phyloP scores from a whole-genome alignment of 305 asterid species.

The Caryopteris hybrid region DNA sequence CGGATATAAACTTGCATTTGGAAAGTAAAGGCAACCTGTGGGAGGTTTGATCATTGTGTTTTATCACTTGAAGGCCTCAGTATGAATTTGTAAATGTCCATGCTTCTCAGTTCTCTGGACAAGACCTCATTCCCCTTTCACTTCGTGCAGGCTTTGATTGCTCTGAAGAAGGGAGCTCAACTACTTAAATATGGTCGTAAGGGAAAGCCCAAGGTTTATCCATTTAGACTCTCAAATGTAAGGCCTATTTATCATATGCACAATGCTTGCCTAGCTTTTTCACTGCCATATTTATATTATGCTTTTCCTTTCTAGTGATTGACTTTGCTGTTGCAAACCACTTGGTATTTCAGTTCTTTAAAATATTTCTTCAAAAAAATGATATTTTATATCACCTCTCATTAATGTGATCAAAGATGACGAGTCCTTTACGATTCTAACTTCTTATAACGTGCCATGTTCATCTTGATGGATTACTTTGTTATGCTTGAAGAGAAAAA shows the following conservation, averaged over 20 bases:
- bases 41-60: neutral
- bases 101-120: neutral
- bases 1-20: constrained; percentile 9
- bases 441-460: neutral
- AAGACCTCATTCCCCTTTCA: neutral
- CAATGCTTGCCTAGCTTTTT: constrained; percentile 1
- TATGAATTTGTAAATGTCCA: neutral
- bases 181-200: constrained; percentile 93
- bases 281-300: neutral
- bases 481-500: neutral
- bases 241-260: constrained; percentile 28
- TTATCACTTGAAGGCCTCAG: neutral
- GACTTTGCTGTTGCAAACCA: constrained; percentile 8
- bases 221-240: constrained; percentile 81
- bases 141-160: constrained; percentile 68
- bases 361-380: neutral
- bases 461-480: neutral
- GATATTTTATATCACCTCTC: neutral
- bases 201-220: constrained; percentile 90
- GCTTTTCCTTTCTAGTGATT: neutral
- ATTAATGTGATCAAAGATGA: neutral
- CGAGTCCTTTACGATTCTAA: neutral
- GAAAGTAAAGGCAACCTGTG: neutral
- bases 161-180: constrained; percentile 92
- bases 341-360: neutral